Evolutionary conservation across 2,329 filamentous ascomycete species (phyloP), one percentile per base, ranked within the genome.

Genomic region (Fusarium sp.): DNA sequence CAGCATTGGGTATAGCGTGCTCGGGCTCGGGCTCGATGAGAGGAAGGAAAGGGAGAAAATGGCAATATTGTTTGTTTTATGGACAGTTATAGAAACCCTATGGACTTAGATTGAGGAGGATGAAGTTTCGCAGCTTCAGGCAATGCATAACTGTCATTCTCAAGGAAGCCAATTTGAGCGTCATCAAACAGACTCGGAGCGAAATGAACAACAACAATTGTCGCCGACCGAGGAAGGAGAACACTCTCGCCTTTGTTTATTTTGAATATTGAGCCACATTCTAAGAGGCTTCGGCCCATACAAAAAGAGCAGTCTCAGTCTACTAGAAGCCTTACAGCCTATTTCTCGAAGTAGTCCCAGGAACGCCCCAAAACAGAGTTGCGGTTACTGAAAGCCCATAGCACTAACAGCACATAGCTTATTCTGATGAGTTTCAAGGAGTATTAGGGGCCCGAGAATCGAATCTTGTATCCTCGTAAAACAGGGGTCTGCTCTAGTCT

Each of bases 121-220:
- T 53, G 63, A 70, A 74, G 71, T 69, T 70, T 73, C 63, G 57
- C 71, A 59, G 60, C 75, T 77, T 69, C 63, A 53, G 66, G 50
- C 50, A 68, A 66, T 62, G 39, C 65, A 68, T 63, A 55, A 69
- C 48, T 53, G 53, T 62, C 45, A 64, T 42, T 69, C 28, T 59
- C 66, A 48, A 62, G 28, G 48, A 30, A 30, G 41, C 12, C 26
- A 54, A 45, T 26, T 20, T 38, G 32, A 47, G 47, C 26, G n/a
- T 41, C 32, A 57, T 45, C 17, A 38, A 11, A 38, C n/a, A 62
- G 32, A 18, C 36, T 59, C n/a, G 11, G 28, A 47, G 36, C 13
- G 47, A 35, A 50, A 48, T 66, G 41, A 28, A 50, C 41, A 35
- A 68, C 26, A 32, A 32, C 41, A 39, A 51, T 47, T 66, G 51